phyloP scores from a whole-genome alignment of 176 grass and related monocot species.

The Oryza nivara region DNA sequence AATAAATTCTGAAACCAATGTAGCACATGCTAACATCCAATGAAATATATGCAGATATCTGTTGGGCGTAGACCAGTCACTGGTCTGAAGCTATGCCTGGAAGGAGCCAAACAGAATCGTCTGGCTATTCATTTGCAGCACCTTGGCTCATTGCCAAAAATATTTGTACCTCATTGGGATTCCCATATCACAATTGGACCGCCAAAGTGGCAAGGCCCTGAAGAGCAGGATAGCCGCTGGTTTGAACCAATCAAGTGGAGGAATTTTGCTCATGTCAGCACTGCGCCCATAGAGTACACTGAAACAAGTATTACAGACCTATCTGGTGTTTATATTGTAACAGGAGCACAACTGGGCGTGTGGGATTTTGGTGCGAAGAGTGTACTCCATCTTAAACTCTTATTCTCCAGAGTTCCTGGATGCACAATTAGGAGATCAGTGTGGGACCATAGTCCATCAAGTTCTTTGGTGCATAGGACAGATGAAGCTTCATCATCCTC shows the following conservation, averaged over 20 bases:
- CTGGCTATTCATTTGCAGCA: constrained; percentile 91
- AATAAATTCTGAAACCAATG: not conserved
- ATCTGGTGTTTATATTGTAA: constrained; percentile 94
- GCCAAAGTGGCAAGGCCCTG: constrained; percentile 95
- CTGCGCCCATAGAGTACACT: constrained; percentile 82
- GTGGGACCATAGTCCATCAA: constrained; percentile 91
- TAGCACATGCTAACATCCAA: constrained; percentile 33
- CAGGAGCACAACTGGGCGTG: constrained; percentile 92
- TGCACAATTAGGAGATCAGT: constrained; percentile 98
- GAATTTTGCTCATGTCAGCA: constrained; percentile 95
- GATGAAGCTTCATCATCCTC: constrained; percentile 82
- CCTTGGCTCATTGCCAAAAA: constrained; percentile 87
- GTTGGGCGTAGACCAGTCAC: constrained; percentile 92
- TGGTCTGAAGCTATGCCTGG: constrained; percentile 76
- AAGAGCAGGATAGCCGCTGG: constrained; percentile 99
- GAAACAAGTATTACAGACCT: constrained; percentile 90
- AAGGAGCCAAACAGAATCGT: constrained; percentile 90
- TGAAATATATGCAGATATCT: constrained; percentile 72
- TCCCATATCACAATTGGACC: constrained; percentile 87
- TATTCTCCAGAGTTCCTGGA: constrained; percentile 94
- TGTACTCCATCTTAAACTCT: constrained; percentile 86
- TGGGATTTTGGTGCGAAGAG: constrained; percentile 96
- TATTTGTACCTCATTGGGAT: constrained; percentile 93
- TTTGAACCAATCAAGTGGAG: constrained; percentile 98
- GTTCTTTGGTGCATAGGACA: constrained; percentile 33